These are phyloP conservation scores for Trebouxia sp. DNA, from an alignment of 139 green algal species.

Conservation along the genomic window DNA sequence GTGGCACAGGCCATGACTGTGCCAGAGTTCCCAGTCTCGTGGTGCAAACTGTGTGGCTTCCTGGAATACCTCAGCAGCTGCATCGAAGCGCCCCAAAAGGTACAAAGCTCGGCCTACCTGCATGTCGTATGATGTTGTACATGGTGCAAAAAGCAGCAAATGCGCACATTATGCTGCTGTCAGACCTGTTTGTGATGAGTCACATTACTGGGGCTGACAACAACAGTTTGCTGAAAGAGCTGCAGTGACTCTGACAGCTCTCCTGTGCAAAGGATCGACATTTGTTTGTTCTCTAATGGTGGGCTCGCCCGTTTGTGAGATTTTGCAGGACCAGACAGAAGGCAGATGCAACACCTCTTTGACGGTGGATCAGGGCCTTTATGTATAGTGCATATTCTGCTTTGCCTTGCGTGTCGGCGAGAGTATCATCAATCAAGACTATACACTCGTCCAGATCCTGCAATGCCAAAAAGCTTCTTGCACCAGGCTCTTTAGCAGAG, in stretches of 20 bases:
- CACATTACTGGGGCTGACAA: slow-evolving; percentile 70
- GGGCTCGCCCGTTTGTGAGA: no score
- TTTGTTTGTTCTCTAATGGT: no score
- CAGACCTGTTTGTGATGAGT: slow-evolving; percentile 75
- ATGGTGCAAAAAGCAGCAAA: background rate
- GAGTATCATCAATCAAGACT: slow-evolving; percentile 55
- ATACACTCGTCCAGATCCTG: slow-evolving; percentile 77
- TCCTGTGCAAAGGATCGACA: slow-evolving; percentile 37
- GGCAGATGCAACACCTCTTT: slow-evolving; percentile 54
- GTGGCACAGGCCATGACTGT: slow-evolving; percentile 73
- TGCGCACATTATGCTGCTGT: background rate
- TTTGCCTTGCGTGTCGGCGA: slow-evolving; percentile 47
- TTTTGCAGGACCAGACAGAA: background rate
- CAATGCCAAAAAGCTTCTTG: no score
- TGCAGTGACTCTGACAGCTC: slow-evolving; percentile 71
- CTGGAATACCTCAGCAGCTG: slow-evolving; percentile 75
- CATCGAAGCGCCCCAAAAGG: slow-evolving; percentile 75
- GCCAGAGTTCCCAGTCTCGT: slow-evolving; percentile 80
- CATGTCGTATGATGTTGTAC: background rate
- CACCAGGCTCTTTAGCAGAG: no score
- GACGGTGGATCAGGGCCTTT: slow-evolving; percentile 75
- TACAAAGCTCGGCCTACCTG: slow-evolving; percentile 74
- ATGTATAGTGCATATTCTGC: slow-evolving; percentile 71
- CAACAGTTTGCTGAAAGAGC: slow-evolving; percentile 73
- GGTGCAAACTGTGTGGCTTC: slow-evolving; percentile 64